Evolutionary conservation across 169 alveolate species (phyloP), one percentile per base, ranked within the genome.

Genomic region (Eimeria praecox): DNA sequence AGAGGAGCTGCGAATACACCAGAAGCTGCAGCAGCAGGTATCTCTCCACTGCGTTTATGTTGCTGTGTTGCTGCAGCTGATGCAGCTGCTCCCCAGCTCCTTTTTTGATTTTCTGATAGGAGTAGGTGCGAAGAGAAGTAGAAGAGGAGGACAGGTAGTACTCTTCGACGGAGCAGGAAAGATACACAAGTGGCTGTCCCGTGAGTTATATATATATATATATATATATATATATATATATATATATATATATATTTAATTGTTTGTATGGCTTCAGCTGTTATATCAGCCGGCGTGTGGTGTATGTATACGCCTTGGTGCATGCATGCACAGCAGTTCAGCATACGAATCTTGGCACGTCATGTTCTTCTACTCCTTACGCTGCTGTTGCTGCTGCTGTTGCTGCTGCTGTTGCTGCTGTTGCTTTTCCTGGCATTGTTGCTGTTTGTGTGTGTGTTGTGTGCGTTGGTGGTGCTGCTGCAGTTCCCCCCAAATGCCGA

Each of bases 401-500:
- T 49, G 56, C 56, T 49, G 56, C 56, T 49, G 56, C 56, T 49
- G 12, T 22, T 49, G 56, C 56, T 49, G 56, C 56, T 49, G 56
- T 49, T 12, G 5, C 56, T 49, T 49, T 8, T 49, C 20, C 56
- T 49, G 56, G 20, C 12, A 8, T 12, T 49, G 56, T 12, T 49
- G 56, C 56, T 49, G 56, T 12, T 49, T 5, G 20, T 49, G 56
- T 12, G 5, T 5, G 20, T 49, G 56, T 49, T 49, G 56, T 49
- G n/a, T n/a, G n/a, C n/a, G n/a, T n/a, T n/a, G n/a, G n/a, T n/a
- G n/a, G n/a, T 49, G 56, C 56, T 49, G 75, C 35, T 78, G 59
- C 89, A 78, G 89, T 78, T 10, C 89, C 89, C 38, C 40, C 64
- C 6, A 78, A 78, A 44, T 78, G 89, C 89, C 89, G 64, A 0